A percentile compares a stretch with the other conserved stretches of the same genome.
phyloP scores from a whole-genome alignment of 495 filamentous ascomycete species.

The Neohortaea acidophila region DNA sequence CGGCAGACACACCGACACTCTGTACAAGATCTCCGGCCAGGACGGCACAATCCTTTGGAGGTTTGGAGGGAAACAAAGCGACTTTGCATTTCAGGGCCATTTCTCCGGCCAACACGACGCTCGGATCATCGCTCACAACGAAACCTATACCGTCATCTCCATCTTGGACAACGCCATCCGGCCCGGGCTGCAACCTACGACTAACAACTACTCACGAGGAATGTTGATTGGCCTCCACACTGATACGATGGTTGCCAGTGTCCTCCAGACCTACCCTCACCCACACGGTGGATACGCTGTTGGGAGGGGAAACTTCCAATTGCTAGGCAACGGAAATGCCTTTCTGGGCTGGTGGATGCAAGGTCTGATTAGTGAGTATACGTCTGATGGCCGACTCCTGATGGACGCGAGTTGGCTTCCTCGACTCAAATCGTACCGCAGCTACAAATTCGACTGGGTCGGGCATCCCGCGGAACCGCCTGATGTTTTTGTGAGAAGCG shows the following conservation, averaged over 20 bases:
- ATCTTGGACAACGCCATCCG: constrained; percentile 1
- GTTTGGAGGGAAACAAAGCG: constrained; percentile 3
- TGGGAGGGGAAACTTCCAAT: neutral
- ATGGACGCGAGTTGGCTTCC: neutral
- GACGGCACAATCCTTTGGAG: constrained; percentile 12
- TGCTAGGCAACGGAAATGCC: neutral
- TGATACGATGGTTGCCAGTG: neutral
- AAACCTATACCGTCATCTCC: constrained; percentile 1
- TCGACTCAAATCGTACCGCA: constrained; percentile 4
- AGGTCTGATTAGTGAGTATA: neutral
- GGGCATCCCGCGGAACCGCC: neutral
- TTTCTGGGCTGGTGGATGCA: constrained; percentile 1
- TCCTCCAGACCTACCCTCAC: neutral
- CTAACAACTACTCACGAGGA: neutral
- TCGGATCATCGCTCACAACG: neutral
- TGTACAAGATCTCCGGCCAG: constrained; percentile 7
- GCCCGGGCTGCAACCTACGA: neutral
- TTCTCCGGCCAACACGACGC: constrained; percentile 1
- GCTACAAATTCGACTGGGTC: neutral
- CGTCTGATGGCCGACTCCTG: neutral
- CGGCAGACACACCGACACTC: constrained; percentile 5
- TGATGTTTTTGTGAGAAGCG: too few relatives aligned
- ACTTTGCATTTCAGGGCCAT: neutral
- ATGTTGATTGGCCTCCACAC: constrained; percentile 1
- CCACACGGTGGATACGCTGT: neutral